Evolutionary conservation across 768 basidiomycete species (phyloP).

Genomic region (Tylopilus rubrobrunneus): DNA sequence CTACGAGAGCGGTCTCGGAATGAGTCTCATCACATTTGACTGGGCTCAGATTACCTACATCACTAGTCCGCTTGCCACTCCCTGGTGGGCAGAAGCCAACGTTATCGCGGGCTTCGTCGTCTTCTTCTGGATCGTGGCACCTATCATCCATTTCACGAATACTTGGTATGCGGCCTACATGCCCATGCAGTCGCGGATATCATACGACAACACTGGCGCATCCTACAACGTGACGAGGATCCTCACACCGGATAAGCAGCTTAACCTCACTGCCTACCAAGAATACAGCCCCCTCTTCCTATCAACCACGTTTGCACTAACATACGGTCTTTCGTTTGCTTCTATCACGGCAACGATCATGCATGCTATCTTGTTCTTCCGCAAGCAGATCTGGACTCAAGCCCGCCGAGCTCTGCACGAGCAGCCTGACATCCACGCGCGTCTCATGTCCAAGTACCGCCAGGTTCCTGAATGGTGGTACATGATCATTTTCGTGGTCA

Average conservation of each 20-base stretch:
- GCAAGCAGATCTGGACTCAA: conserved; percentile 52
- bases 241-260: conserved; percentile 29
- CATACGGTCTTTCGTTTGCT: conserved; percentile 48
- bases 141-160: conserved; percentile 32
- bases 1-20: conserved; percentile 50
- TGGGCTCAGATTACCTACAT: conserved; percentile 74
- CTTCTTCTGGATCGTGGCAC: conserved; percentile 32
- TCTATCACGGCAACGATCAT: conserved; percentile 38
- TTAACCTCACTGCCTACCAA: conserved; percentile 34
- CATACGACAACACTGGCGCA: conserved; percentile 41
- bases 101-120: conserved; percentile 34
- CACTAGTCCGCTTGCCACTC: conserved; percentile 32
- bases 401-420: conserved; percentile 49
- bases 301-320: conserved; percentile 49
- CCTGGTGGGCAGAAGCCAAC: conserved; percentile 40
- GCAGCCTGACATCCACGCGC: conserved; percentile 57
- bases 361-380: conserved; percentile 50
- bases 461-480: conserved; percentile 67
- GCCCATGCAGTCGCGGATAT: conserved; percentile 38
- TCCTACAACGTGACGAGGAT: conserved; percentile 39
- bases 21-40: conserved; percentile 78
- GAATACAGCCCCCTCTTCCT: conserved; percentile 41
- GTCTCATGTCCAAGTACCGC: conserved; percentile 54
- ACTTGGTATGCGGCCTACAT: conserved; percentile 37
- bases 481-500: conserved; percentile 36